Evolutionary conservation across 2,329 filamentous ascomycete species (phyloP).

Genomic region (Nigrograna mackinnonii): DNA sequence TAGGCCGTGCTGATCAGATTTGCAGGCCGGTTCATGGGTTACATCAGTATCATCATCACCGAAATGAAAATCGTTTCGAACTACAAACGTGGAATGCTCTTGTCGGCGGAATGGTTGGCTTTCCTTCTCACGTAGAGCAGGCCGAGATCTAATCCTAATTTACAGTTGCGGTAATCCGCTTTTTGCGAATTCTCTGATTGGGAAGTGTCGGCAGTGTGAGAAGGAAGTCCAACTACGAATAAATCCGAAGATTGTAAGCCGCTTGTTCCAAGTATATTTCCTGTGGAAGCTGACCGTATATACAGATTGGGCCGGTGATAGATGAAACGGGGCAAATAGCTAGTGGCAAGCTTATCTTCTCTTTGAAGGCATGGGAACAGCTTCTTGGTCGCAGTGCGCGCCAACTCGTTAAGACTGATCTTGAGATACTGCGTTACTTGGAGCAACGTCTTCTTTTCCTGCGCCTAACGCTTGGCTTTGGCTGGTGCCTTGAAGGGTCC

Average conservation of each 20-base stretch:
- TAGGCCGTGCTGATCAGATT: no score
- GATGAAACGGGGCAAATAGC: slow-evolving; percentile 61
- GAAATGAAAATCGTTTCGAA: slow-evolving; percentile 45
- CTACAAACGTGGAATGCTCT: slow-evolving; percentile 48
- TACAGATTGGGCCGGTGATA: slow-evolving; percentile 46
- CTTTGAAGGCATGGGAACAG: slow-evolving; percentile 56
- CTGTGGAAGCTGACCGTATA: neutral
- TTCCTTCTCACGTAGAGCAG: slow-evolving; percentile 1
- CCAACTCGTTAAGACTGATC: slow-evolving; percentile 45
- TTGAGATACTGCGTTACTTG: slow-evolving; percentile 50
- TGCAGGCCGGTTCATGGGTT: slow-evolving; percentile 48
- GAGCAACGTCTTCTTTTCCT: slow-evolving; percentile 58
- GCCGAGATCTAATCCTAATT: neutral
- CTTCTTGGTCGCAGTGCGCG: slow-evolving; percentile 50
- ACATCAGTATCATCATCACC: slow-evolving; percentile 48
- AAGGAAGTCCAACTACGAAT: slow-evolving; percentile 38
- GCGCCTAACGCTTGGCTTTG: slow-evolving; percentile 59
- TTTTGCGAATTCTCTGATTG: slow-evolving; percentile 53
- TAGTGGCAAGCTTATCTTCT: slow-evolving; percentile 58
- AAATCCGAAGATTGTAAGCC: slow-evolving; percentile 47
- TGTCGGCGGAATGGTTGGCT: slow-evolving; percentile 51
- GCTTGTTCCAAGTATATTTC: no score
- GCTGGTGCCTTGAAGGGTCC: slow-evolving; percentile 47
- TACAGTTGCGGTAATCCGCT: slow-evolving; percentile 54
- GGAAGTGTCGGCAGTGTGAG: slow-evolving; percentile 47